Evolutionary conservation across 108 stramenopile genomes (phyloP), one percentile per base, ranked within the genome.

Genomic region (Cylindrotheca fusiformis): DNA sequence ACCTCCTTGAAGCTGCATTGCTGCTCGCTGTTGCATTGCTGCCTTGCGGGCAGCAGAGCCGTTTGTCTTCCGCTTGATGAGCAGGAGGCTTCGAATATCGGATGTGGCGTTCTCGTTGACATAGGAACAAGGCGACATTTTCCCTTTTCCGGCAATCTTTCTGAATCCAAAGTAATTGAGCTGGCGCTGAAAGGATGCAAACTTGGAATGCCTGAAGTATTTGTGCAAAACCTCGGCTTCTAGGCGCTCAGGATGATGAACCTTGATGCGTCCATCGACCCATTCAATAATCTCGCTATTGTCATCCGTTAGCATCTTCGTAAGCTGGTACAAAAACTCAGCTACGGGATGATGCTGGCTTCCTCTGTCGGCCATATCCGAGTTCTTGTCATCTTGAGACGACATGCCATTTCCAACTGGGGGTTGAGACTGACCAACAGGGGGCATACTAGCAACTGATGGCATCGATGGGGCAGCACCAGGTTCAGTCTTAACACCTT

Each of bases 101-200:
- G 78, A 72, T 4, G 83, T 95, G 48, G 90, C 90, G 23, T 81
- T 69, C 47, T 91, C 89, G 62, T 95, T 95, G 61, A 95, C 88
- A 68, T 95, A 95, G 4, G 90, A 92, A 65, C 94, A 95, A 17
- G 94, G 91, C 10, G 84, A 80, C 94, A 95, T 95, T 63, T 95
- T 95, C 8, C 94, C 94, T 67, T 95, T 95, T 18, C 94, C 94
- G 14, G 90, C 91, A 49, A 95, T 90, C 58, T 95, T 95, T 4
- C 94, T 74, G 58, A 95, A 95, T 24, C 94, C 94, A 63, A 95
- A 95, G 73, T 95, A 95, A 65, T 91, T 95, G 65, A 95, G 74
- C 58, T 95, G 94, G 19, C 94, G 69, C 66, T 93, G 92, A 51
- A 94, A 94, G 44, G 81, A 83, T 27, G 89, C 84, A 68, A 91